Conservation (phyloP, 805 yeast genomes). For the Phaffomyces opuntiae region DNA sequence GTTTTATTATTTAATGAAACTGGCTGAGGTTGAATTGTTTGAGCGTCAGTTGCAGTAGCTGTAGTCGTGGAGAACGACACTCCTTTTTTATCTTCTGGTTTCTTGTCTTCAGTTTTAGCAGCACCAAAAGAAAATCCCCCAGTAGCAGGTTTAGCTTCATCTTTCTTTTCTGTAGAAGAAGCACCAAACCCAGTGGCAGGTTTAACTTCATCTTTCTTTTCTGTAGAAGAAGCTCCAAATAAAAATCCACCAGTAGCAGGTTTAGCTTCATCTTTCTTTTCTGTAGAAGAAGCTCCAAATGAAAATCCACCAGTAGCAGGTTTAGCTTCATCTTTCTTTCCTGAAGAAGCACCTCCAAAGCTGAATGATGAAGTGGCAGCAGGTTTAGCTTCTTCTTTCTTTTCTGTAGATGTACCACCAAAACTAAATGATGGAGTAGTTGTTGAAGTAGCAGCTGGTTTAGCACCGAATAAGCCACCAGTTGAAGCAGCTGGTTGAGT, state of each 20-base stretch:
- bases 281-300: constrained; percentile 14
- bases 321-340: background rate
- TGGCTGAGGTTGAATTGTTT: constrained; percentile 57
- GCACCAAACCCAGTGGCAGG: constrained; percentile 13
- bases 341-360: constrained; percentile 11
- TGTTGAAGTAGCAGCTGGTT: background rate
- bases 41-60: constrained; percentile 34
- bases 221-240: constrained; percentile 16
- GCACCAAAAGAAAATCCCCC: constrained; percentile 17
- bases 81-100: constrained; percentile 18
- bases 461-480: background rate
- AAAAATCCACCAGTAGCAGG: constrained; percentile 17
- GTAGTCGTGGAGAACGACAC: constrained; percentile 23
- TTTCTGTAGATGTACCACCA: background rate
- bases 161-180: constrained; percentile 7
- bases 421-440: background rate
- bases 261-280: constrained; percentile 10
- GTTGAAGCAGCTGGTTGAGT: background rate
- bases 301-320: constrained; percentile 15
- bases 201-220: constrained; percentile 11
- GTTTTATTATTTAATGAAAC: constrained; percentile 84
- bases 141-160: constrained; percentile 6
- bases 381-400: constrained; percentile 6
- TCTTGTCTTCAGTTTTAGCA: constrained; percentile 8
- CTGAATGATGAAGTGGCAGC: constrained; percentile 14